phyloP scores from a whole-genome alignment of 83 land plant species.

The Diphasiastrum complanatum region DNA sequence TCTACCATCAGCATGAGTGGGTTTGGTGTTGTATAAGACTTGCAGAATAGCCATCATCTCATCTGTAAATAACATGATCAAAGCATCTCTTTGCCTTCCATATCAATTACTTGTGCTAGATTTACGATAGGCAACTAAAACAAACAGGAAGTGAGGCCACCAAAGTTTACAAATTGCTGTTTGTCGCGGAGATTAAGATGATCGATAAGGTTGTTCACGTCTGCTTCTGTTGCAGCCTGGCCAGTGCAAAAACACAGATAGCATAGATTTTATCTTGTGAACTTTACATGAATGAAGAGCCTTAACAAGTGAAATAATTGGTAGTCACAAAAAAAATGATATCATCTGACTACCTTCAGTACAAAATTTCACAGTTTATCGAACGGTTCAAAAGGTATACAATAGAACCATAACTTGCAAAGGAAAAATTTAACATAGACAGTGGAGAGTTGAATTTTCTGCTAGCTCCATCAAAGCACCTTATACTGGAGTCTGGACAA shows the following conservation, averaged over 20 bases:
- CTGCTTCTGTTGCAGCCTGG: constrained; percentile 65
- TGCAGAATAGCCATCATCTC: too few species aligned
- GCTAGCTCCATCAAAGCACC: constrained; percentile 52
- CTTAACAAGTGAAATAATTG: not conserved
- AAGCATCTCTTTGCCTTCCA: too few species aligned
- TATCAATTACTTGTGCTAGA: too few species aligned
- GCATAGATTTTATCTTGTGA: not conserved
- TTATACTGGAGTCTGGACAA: constrained; percentile 57
- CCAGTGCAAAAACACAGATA: constrained; percentile 13
- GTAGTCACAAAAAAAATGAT: not conserved
- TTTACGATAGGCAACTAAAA: too few species aligned
- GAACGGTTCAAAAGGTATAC: not conserved
- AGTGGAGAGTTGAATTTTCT: constrained; percentile 55
- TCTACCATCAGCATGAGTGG: too few species aligned
- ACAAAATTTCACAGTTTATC: not conserved
- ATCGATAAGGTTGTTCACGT: constrained; percentile 60
- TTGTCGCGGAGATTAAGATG: constrained; percentile 57
- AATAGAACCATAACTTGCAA: not conserved
- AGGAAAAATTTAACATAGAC: too few species aligned
- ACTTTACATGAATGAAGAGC: not conserved
- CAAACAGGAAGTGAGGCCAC: too few species aligned
- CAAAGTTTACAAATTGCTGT: constrained; percentile 82
- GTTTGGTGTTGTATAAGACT: too few species aligned
- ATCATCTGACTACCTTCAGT: not conserved
- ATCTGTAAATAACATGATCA: too few species aligned